Percentiles rank a stretch among this genome's conserved stretches.
These are phyloP conservation scores for Parathielavia hyrcaniae DNA, from an alignment of 495 filamentous ascomycete species.

Conservation along the genomic window DNA sequence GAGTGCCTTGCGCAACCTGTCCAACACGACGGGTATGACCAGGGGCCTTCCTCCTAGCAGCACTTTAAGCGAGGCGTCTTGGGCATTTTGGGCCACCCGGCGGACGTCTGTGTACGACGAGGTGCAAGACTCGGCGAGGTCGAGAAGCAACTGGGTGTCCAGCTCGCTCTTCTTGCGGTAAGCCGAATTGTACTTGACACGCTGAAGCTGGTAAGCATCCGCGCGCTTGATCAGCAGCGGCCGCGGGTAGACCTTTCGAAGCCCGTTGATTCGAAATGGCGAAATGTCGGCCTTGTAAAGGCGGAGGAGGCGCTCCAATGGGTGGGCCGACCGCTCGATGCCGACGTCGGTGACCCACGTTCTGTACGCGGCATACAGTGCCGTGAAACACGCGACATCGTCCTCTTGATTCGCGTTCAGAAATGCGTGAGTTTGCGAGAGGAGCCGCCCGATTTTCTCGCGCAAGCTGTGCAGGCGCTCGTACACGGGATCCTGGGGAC, in stretches of 20 bases:
- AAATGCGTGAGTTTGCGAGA: constrained; percentile 81
- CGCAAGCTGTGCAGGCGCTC: constrained; percentile 71
- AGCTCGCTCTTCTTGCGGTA: constrained; percentile 77
- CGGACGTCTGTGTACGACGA: constrained; percentile 96
- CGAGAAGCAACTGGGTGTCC: constrained; percentile 74
- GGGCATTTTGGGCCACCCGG: constrained; percentile 82
- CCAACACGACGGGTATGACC: constrained; percentile 80
- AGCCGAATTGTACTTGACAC: constrained; percentile 84
- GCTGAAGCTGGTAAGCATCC: constrained; percentile 89
- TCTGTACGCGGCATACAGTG: constrained; percentile 82
- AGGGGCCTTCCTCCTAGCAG: constrained; percentile 78
- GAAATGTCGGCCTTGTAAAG: constrained; percentile 78
- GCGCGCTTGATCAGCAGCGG: constrained; percentile 83
- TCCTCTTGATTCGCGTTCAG: constrained; percentile 81
- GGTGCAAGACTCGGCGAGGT: constrained; percentile 84
- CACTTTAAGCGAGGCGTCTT: constrained; percentile 89
- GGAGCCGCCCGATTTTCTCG: constrained; percentile 66
- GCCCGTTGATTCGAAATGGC: constrained; percentile 87
- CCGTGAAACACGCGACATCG: constrained; percentile 89
- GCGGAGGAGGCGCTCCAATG: constrained; percentile 76
- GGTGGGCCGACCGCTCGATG: constrained; percentile 89
- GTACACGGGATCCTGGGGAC: constrained; percentile 56
- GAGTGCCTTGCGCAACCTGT: constrained; percentile 72
- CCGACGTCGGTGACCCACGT: constrained; percentile 98
- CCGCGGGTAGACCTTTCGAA: constrained; percentile 87